phyloP scores from a whole-genome alignment of 2,329 filamentous ascomycete genomes.

The Botrytis paeoniae region DNA sequence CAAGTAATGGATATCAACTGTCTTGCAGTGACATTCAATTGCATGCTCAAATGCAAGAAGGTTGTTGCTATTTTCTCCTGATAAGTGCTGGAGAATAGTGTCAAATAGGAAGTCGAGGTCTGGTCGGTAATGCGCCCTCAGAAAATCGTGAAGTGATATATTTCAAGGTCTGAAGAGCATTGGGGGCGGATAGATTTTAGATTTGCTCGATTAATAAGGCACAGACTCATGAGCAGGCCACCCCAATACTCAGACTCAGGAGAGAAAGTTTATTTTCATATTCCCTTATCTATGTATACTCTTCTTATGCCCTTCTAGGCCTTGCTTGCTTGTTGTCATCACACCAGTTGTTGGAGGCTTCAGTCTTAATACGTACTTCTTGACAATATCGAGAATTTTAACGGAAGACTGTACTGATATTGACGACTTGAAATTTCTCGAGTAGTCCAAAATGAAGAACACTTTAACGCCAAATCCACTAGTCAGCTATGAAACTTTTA shows the following conservation, averaged over 20 bases:
- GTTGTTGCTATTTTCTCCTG: too few relatives aligned
- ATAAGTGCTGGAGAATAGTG: too few relatives aligned
- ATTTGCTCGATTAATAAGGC: background rate
- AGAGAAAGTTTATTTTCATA: too few relatives aligned
- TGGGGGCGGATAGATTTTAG: too few relatives aligned
- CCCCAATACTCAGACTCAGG: background rate
- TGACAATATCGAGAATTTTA: background rate
- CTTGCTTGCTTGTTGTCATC: background rate
- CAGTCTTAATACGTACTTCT: background rate
- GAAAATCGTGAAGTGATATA: background rate
- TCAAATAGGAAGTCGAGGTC: too few relatives aligned
- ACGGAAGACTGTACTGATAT: background rate
- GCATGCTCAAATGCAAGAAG: too few relatives aligned
- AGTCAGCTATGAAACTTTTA: background rate
- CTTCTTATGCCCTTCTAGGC: background rate
- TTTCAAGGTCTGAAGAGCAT: background rate
- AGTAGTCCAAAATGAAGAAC: background rate
- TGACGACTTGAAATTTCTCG: background rate
- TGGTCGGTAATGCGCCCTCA: background rate
- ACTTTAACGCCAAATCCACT: background rate
- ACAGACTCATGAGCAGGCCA: background rate
- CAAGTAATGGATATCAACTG: background rate
- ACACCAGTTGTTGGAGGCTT: background rate
- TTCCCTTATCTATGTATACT: background rate
- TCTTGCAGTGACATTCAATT: too few relatives aligned